Conservation (phyloP, 805 yeast species). For the Teunomyces pallodes region DNA sequence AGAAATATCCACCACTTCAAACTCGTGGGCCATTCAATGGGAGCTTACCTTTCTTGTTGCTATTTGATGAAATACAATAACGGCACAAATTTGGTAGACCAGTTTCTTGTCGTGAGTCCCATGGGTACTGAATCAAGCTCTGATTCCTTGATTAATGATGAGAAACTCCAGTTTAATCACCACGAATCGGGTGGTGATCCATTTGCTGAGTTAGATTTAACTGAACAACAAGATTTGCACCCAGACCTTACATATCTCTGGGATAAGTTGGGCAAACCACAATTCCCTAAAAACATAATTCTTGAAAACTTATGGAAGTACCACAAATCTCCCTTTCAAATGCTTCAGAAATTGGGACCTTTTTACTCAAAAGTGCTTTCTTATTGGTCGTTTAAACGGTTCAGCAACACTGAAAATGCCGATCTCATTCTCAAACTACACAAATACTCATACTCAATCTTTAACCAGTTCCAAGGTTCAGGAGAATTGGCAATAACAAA, state of each 20-base stretch:
- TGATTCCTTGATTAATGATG: constrained; percentile 31
- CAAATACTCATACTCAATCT: constrained; percentile 39
- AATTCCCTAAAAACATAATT: constrained; percentile 31
- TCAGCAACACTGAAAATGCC: constrained; percentile 24
- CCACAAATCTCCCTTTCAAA: constrained; percentile 38
- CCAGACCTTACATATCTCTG: constrained; percentile 22
- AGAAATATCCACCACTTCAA: constrained; percentile 25
- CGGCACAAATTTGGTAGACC: constrained; percentile 16
- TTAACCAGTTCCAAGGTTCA: constrained; percentile 42
- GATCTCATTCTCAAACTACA: constrained; percentile 35
- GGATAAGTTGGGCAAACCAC: constrained; percentile 36
- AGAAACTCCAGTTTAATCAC: constrained; percentile 30
- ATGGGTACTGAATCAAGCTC: constrained; percentile 43
- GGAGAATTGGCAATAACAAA: constrained; percentile 45
- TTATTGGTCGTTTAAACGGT: constrained; percentile 41
- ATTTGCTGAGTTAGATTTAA: constrained; percentile 28
- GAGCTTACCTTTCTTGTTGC: constrained; percentile 40
- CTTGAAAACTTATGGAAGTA: constrained; percentile 37
- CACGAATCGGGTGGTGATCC: constrained; percentile 37
- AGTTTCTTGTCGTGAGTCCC: constrained; percentile 35
- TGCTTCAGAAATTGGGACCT: constrained; percentile 38
- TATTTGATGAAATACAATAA: constrained; percentile 39
- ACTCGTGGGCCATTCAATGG: constrained; percentile 42
- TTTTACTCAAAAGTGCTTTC: constrained; percentile 39
- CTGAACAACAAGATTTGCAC: constrained; percentile 14